phyloP scores from a whole-genome alignment of 2,329 filamentous ascomycete species.

The Juglanconis oblonga region DNA sequence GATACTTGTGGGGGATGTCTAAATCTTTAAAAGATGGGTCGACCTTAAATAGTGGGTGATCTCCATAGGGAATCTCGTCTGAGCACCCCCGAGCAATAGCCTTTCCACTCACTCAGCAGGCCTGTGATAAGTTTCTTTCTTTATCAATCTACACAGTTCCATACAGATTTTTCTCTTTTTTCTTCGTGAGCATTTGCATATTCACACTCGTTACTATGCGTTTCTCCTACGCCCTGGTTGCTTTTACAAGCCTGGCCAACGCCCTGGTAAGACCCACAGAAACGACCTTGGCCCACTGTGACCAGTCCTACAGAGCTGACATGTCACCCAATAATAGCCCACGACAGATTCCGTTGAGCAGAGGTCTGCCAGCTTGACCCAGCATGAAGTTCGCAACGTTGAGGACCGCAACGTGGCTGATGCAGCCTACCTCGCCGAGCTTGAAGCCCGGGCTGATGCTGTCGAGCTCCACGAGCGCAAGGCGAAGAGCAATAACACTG shows the following conservation, averaged over 20 bases:
- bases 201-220: slow-evolving; percentile 6
- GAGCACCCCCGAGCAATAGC: no score
- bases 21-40: no score
- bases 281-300: no score
- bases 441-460: background rate
- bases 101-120: background rate
- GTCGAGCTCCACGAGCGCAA: slow-evolving; percentile 2
- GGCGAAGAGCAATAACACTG: background rate
- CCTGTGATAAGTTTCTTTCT: background rate
- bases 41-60: no score
- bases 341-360: background rate
- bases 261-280: slow-evolving; percentile 5
- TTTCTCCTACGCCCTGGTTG: slow-evolving; percentile 11
- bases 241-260: slow-evolving; percentile 7
- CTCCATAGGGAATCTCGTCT: no score
- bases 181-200: background rate
- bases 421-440: background rate
- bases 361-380: background rate
- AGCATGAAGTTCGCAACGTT: background rate
- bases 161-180: background rate
- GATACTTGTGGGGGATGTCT: no score
- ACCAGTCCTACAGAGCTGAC: background rate
- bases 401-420: background rate
- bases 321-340: background rate
- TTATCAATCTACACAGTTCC: background rate